Percentiles rank a stretch among this genome's conserved stretches.
Conservation (phyloP, 2,329 filamentous ascomycete genomes). For the Clonostachys rhizophaga region DNA sequence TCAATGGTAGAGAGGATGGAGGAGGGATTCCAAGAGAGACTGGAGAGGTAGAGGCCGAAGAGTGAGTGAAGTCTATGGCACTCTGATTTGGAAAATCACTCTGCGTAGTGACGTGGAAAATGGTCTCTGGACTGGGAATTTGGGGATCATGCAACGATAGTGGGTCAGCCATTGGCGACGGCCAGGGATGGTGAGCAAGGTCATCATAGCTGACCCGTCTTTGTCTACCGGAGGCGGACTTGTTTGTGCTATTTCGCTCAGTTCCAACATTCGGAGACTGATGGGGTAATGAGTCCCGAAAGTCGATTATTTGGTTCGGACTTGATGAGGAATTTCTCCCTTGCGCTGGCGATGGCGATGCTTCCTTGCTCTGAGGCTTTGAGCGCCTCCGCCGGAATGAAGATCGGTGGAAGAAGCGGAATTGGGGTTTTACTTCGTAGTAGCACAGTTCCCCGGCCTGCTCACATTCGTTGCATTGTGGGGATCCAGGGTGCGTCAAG, state of each 20-base stretch:
- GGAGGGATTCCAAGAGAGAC: background rate
- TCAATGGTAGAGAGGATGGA: background rate
- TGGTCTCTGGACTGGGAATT: background rate
- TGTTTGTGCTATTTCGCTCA: too few species aligned
- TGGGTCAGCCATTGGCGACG: background rate
- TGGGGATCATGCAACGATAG: background rate
- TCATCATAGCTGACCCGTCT: too few species aligned
- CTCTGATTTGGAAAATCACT: background rate
- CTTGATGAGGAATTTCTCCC: too few species aligned
- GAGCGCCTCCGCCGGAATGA: background rate
- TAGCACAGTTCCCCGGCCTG: background rate
- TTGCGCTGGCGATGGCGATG: too few species aligned
- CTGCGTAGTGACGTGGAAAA: background rate
- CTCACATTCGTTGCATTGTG: background rate
- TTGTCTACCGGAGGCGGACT: too few species aligned
- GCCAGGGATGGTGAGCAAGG: too few species aligned
- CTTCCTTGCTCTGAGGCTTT: too few species aligned
- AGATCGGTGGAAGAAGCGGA: background rate
- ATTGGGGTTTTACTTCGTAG: background rate
- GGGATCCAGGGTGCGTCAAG: background rate
- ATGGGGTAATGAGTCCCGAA: too few species aligned
- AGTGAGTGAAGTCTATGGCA: background rate
- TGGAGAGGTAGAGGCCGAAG: background rate
- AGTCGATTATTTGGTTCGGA: too few species aligned
- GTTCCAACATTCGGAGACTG: too few species aligned